Conservation (phyloP, 331 rosid genomes). For the Dryas integrifolia region DNA sequence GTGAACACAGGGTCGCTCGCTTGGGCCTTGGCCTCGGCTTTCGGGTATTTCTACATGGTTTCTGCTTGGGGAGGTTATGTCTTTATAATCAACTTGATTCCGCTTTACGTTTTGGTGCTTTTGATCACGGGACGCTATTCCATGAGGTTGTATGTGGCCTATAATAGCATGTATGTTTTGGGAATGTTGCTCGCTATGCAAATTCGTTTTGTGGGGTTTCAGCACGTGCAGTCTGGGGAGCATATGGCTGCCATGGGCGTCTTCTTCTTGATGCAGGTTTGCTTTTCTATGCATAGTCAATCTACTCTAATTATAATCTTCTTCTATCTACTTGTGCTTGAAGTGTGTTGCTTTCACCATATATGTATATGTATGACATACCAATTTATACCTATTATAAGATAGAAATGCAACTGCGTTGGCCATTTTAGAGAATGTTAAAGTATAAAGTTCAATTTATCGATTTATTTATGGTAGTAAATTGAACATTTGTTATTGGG, state of each 20-base stretch:
- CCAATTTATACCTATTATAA: neutral
- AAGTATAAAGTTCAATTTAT: neutral
- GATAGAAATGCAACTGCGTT: neutral
- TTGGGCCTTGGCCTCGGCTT: constrained; percentile 89
- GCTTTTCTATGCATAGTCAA: neutral
- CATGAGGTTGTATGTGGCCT: constrained; percentile 85
- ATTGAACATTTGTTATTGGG: constrained; percentile 11
- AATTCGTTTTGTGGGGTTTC: constrained; percentile 97
- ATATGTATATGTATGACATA: too few relatives aligned
- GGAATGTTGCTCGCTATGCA: constrained; percentile 99
- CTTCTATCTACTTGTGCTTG: too few relatives aligned
- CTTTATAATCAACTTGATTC: constrained; percentile 83
- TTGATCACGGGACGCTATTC: constrained; percentile 89
- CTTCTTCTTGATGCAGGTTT: constrained; percentile 94
- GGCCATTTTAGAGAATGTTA: neutral
- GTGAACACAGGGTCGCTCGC: constrained; percentile 89
- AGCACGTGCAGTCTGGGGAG: constrained; percentile 98
- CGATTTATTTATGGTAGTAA: constrained; percentile 23
- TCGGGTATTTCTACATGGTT: constrained; percentile 96
- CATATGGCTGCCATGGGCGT: constrained; percentile 99
- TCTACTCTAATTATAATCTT: neutral
- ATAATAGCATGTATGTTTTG: constrained; percentile 79
- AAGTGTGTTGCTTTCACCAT: too few relatives aligned
- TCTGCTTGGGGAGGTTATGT: constrained; percentile 99
- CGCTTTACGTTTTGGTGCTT: constrained; percentile 85